Base-by-base conservation (phyloP, 2,329 filamentous ascomycete species). In the Neonectria punicea region DNA sequence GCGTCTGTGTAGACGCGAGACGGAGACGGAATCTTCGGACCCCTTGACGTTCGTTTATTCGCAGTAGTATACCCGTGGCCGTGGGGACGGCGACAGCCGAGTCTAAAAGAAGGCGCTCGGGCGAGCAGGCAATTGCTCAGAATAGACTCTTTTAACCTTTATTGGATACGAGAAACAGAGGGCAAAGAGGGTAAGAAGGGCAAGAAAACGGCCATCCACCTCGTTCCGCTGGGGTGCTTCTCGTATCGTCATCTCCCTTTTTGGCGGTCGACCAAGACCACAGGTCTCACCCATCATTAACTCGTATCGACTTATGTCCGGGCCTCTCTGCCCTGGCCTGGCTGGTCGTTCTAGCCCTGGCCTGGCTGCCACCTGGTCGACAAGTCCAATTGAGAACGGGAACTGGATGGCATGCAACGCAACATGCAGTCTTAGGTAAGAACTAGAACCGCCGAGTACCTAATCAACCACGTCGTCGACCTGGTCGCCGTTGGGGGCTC, bases 281-380 rank as follows among this genome's bases (percentile, higher is more conserved):
- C 36, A 55, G 53, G 51, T 54, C 56, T 68, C 51, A 60, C 57
- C 25, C n/a, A 53, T 71, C n/a, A 53, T 71, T 62, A 65, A 63
- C 47, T 73, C 70, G 70, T 73, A 73, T 73, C 68, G 28, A 58
- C 67, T 61, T 67, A 58, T 61, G 60, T 51, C 65, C 60, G 60
- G 58, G 32, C 53, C 53, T 43, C 58, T 58, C 25, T 25, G 25
- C 25, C 25, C 25, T 25, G 59, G 32, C 61, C 54, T 54, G 54
- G 58, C 53, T 47, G 59, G 53, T 56, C 43, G 30, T 54, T 44
- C 58, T 63, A 58, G 55, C 58, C 61, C 61, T 53, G 62, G 44
- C 53, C 41, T 47, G 43, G 43, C 57, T 36, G 53, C 18, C 51
- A 61, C 41, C 18, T 66, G 49, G 34, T 47, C 30, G 46, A 41